Base-by-base conservation (phyloP, 2,329 filamentous ascomycete genomes). In the Tolypocladium ophioglossoides region DNA sequence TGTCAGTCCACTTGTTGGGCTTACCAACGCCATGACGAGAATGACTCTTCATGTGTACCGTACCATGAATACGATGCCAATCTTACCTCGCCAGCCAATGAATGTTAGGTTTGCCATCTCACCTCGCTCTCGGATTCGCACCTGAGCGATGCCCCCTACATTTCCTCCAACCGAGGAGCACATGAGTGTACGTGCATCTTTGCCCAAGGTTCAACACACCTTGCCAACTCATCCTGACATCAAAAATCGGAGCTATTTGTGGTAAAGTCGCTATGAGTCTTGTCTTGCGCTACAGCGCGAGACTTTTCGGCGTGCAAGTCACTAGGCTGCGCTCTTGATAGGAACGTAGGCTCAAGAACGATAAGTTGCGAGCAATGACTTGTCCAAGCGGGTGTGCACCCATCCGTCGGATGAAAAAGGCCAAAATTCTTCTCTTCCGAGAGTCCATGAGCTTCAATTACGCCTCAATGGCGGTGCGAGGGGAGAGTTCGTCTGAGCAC, bases 401-500 rank as follows among this genome's bases (percentile, higher is more conserved):
- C 27, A 47, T 32, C 27, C n/a, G 24, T 18, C 18, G 27, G 9
- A 32, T 20, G 8, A 30, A 4, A 7, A n/a, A 3, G 16, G 16
- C 18, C 18, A 8, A 7, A 5, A 6, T 12, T 20, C 4, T 12
- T 9, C 32, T 20, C 24, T 16, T 16, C n/a, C 44, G 27, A 32
- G 44, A n/a, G 44, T 24, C 27, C 18, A 8, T 32, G 16, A 32
- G 44, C 27, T 20, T 30, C 44, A n/a, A 47, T 32, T 47, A 18
- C 50, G 50, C 50, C 50, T 32, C 50, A 40, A 51, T 51, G 50
- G 50, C 50, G 50, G 50, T 51, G 50, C 40, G 37, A 18, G 32
- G 37, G 27, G 11, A 6, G 22, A 11, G 50, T 10, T 14, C 35
- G 22, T 38, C 50, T 27, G 14, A 24, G 44, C 18, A 32, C 27